A percentile compares a stretch with the other conserved stretches of the same genome.
phyloP scores from a whole-genome alignment of 345 rosid genomes.

The Combretum micranthum region DNA sequence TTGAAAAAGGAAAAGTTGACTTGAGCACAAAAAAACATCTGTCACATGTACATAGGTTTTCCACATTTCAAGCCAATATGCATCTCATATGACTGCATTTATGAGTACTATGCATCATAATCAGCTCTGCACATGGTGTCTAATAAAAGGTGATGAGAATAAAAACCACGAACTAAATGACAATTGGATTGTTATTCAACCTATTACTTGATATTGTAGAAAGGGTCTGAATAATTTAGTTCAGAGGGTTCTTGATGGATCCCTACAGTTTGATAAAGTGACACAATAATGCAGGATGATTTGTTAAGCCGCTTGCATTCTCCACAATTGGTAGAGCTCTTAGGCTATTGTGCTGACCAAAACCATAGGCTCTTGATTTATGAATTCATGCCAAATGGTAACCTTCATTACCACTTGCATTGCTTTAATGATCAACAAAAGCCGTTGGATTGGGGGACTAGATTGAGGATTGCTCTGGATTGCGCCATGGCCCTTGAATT shows the following conservation, averaged over 20 bases:
- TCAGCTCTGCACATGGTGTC: slow-evolving; percentile 17
- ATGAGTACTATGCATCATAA: not conserved
- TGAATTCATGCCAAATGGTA: slow-evolving; percentile 73
- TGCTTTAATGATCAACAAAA: slow-evolving; percentile 19
- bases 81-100: too few relatives aligned
- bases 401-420: slow-evolving; percentile 58
- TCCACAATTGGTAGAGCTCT: slow-evolving; percentile 72
- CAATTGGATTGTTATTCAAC: too few relatives aligned
- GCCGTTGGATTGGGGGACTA: slow-evolving; percentile 64
- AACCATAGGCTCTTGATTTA: slow-evolving; percentile 64
- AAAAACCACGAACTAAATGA: too few relatives aligned
- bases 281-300: slow-evolving; percentile 61
- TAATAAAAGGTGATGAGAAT: too few relatives aligned
- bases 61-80: too few relatives aligned
- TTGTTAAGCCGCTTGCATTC: slow-evolving; percentile 73
- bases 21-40: too few relatives aligned
- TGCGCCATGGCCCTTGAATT: slow-evolving; percentile 82
- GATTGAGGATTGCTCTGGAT: slow-evolving; percentile 75
- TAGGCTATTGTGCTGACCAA: slow-evolving; percentile 94
- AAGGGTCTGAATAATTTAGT: too few relatives aligned
- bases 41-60: too few relatives aligned
- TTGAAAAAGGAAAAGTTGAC: too few relatives aligned
- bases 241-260: too few relatives aligned
- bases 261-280: too few relatives aligned
- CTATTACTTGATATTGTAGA: too few relatives aligned